A percentile compares a stretch with the other conserved stretches of the same genome.
These are phyloP conservation scores for Podaxis mareebaensis DNA, from an alignment of 768 basidiomycete genomes.

Conservation along the genomic window DNA sequence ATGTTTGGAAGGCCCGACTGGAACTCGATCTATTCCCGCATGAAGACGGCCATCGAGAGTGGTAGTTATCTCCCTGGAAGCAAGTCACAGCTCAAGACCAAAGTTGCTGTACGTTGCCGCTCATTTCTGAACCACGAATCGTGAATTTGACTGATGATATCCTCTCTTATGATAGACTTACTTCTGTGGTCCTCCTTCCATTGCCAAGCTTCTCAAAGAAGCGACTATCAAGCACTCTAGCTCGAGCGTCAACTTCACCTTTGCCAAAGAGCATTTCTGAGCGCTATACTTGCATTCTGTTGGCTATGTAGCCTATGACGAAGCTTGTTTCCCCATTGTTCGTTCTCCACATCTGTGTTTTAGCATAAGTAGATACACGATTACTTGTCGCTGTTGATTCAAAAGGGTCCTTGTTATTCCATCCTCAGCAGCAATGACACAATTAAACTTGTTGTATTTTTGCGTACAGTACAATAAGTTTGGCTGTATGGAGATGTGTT, in stretches of 20 bases:
- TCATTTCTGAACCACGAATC: not conserved
- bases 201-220: constrained; percentile 77
- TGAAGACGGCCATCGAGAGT: constrained; percentile 76
- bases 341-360: not conserved
- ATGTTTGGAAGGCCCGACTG: constrained; percentile 94
- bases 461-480: constrained; percentile 13
- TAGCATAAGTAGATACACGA: not conserved
- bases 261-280: constrained; percentile 63
- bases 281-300: not conserved
- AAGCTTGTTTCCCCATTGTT: not conserved
- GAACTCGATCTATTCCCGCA: constrained; percentile 74
- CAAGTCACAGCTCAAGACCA: constrained; percentile 78
- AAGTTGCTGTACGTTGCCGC: constrained; percentile 66
- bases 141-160: not conserved
- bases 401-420: not conserved
- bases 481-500: not conserved
- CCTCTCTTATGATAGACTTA: constrained; percentile 58
- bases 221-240: constrained; percentile 60
- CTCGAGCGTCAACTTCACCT: constrained; percentile 67
- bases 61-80: constrained; percentile 82
- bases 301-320: not conserved
- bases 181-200: constrained; percentile 80
- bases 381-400: not conserved
- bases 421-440: not conserved
- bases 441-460: constrained; percentile 29